phyloP scores from a whole-genome alignment of 495 filamentous ascomycete species.

The Penicillium chermesinum region DNA sequence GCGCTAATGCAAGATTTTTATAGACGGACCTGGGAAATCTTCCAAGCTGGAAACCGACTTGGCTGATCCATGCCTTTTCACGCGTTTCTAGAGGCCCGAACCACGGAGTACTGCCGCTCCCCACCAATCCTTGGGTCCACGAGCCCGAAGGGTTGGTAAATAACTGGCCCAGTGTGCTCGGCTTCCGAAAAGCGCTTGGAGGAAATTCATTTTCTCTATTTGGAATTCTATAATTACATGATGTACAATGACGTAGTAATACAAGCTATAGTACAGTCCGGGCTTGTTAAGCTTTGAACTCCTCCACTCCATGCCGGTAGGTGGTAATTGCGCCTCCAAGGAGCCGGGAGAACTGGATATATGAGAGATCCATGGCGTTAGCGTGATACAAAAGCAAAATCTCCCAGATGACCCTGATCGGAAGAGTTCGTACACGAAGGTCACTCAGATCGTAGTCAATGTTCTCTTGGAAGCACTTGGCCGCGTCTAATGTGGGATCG shows the following conservation, averaged over 20 bases:
- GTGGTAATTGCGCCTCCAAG: slow-evolving; percentile 35
- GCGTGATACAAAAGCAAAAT: slow-evolving; percentile 30
- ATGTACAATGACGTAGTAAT: neutral
- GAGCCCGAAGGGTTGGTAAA: neutral
- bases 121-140: too few relatives aligned
- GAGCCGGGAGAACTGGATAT: slow-evolving; percentile 23
- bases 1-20: neutral
- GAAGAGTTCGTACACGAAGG: slow-evolving; percentile 21
- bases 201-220: too few relatives aligned
- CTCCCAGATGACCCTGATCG: slow-evolving; percentile 23
- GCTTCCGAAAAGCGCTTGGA: too few relatives aligned
- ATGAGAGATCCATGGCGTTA: slow-evolving; percentile 7
- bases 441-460: slow-evolving; percentile 36
- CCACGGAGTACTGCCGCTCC: too few relatives aligned
- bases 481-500: slow-evolving; percentile 15
- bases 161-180: too few relatives aligned
- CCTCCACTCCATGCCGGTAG: slow-evolving; percentile 15
- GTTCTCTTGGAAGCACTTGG: slow-evolving; percentile 27
- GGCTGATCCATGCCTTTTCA: too few relatives aligned
- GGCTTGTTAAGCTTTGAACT: slow-evolving; percentile 2
- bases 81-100: too few relatives aligned
- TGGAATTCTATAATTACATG: too few relatives aligned
- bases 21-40: too few relatives aligned
- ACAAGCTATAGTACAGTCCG: slow-evolving; percentile 1
- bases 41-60: too few relatives aligned